Conservation (phyloP, 2,329 filamentous ascomycete genomes). For the Xylaria sp. region DNA sequence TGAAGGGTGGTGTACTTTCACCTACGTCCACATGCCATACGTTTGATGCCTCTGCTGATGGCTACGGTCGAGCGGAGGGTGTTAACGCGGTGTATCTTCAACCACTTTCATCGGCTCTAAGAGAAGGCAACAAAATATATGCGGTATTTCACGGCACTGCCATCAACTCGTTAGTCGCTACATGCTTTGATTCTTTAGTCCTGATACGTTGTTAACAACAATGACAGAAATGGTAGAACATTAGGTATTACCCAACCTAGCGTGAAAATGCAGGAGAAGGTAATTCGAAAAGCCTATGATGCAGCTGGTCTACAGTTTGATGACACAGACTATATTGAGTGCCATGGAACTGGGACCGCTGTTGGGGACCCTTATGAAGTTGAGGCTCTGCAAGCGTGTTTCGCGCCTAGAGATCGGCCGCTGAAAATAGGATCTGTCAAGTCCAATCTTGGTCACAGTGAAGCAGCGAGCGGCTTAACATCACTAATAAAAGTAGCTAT, state of each 20-base stretch:
- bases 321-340: slow-evolving; percentile 47
- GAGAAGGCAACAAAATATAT: slow-evolving; percentile 33
- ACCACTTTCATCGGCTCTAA: slow-evolving; percentile 50
- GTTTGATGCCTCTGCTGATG: slow-evolving; percentile 9
- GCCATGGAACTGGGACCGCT: slow-evolving; percentile 5
- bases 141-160: slow-evolving; percentile 36
- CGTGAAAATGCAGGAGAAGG: slow-evolving; percentile 46
- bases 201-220: not conserved
- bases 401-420: too few relatives aligned
- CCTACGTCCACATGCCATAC: slow-evolving; percentile 38
- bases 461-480: not conserved
- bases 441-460: not conserved
- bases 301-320: slow-evolving; percentile 45
- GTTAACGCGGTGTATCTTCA: slow-evolving; percentile 4
- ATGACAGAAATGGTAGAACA: not conserved
- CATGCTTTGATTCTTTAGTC: not conserved
- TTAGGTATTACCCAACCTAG: not conserved
- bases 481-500: not conserved
- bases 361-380: not conserved
- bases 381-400: not conserved
- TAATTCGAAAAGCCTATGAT: slow-evolving; percentile 52
- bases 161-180: slow-evolving; percentile 36
- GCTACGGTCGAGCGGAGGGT: slow-evolving; percentile 3
- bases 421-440: not conserved
- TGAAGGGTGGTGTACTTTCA: slow-evolving; percentile 51